A percentile compares a stretch with the other conserved stretches of the same genome.
phyloP scores from a whole-genome alignment of 306 rosid species.

The Neltuma alba region DNA sequence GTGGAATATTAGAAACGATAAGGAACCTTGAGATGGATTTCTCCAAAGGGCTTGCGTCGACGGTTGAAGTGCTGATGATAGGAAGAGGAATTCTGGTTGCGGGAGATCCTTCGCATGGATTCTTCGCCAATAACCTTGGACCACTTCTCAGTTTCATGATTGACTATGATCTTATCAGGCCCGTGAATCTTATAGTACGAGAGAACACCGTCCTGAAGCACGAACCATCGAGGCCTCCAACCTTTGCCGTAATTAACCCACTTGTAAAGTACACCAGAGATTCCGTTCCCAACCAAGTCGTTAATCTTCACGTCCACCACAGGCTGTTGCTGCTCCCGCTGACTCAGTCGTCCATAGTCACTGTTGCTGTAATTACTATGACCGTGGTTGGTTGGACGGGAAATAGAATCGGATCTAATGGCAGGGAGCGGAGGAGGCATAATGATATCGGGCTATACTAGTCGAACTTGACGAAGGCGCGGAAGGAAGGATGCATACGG shows the following conservation, averaged over 20 bases:
- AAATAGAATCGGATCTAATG: slow-evolving; percentile 67
- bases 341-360: slow-evolving; percentile 65
- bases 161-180: slow-evolving; percentile 87
- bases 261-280: slow-evolving; percentile 82
- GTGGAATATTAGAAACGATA: not conserved
- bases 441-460: slow-evolving; percentile 53
- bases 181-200: slow-evolving; percentile 98
- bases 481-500: slow-evolving; percentile 90
- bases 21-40: slow-evolving; percentile 93
- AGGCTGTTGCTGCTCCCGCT: slow-evolving; percentile 50
- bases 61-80: slow-evolving; percentile 29
- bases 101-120: slow-evolving; percentile 71
- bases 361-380: slow-evolving; percentile 23
- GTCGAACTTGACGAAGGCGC: slow-evolving; percentile 76
- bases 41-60: slow-evolving; percentile 89
- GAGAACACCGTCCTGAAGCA: slow-evolving; percentile 88
- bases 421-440: slow-evolving; percentile 50
- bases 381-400: slow-evolving; percentile 32
- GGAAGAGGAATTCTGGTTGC: slow-evolving; percentile 53
- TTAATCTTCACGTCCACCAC: slow-evolving; percentile 83
- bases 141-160: slow-evolving; percentile 86
- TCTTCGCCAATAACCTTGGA: slow-evolving; percentile 91
- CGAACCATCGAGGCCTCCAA: slow-evolving; percentile 98
- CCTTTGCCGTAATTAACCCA: slow-evolving; percentile 99
- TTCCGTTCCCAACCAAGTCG: slow-evolving; percentile 92